Conservation (phyloP, 768 basidiomycete genomes). For the Tulasnella sp. region DNA sequence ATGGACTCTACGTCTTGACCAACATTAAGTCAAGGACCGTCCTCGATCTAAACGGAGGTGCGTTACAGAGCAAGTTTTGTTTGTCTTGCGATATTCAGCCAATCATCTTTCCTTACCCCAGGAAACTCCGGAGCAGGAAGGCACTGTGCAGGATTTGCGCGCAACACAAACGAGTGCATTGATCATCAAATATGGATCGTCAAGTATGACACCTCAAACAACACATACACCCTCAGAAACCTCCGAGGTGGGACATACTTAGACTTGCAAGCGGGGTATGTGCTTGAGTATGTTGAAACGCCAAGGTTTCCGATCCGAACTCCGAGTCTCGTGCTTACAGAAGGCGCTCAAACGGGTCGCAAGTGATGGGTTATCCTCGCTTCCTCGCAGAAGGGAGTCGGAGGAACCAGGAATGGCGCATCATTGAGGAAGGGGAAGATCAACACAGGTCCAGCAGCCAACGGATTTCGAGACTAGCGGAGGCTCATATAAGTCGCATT, state of each 20-base stretch:
- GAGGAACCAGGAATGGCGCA: neutral
- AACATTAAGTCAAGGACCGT: neutral
- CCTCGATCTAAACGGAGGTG: neutral
- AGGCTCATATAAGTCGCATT: neutral
- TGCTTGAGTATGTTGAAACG: neutral
- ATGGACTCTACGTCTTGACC: neutral
- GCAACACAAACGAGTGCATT: neutral
- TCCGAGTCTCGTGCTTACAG: neutral
- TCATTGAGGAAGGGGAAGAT: neutral
- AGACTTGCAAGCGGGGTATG: neutral
- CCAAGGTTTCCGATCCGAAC: neutral
- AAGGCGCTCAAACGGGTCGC: neutral
- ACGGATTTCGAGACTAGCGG: neutral
- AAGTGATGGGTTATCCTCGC: neutral
- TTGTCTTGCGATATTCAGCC: neutral
- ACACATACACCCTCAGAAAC: neutral
- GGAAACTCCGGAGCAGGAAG: neutral
- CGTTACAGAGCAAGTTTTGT: neutral
- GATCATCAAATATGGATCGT: neutral
- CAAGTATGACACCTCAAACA: neutral
- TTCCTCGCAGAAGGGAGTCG: neutral
- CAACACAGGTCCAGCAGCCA: neutral
- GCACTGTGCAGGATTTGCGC: neutral
- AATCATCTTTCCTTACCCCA: neutral
- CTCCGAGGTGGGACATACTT: neutral